Percentiles rank a stretch among this genome's conserved stretches.
Evolutionary conservation across 2,329 filamentous ascomycete species (phyloP).

Genomic region (Alternaria viburni): DNA sequence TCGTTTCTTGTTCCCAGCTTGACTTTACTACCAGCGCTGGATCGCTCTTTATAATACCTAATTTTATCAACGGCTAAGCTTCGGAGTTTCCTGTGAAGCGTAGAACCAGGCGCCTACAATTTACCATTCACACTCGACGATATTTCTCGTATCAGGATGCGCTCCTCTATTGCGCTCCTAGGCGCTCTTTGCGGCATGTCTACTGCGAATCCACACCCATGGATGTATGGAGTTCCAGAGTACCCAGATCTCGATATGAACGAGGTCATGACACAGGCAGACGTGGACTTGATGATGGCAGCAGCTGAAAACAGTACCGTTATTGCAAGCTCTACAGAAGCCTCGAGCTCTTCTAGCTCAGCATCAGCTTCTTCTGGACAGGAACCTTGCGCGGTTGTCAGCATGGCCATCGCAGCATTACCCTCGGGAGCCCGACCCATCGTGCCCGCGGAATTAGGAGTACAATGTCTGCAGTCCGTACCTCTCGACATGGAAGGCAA

Average conservation of each 20-base stretch:
- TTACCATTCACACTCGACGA: not conserved
- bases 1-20: slow-evolving; percentile 1
- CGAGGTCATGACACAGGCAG: slow-evolving; percentile 33
- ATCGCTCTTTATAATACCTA: slow-evolving; percentile 24
- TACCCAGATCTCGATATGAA: slow-evolving; percentile 35
- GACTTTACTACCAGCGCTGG: slow-evolving; percentile 21
- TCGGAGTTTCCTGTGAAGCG: not conserved
- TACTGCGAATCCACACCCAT: slow-evolving; percentile 32
- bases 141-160: slow-evolving; percentile 20
- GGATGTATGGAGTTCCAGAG: slow-evolving; percentile 44
- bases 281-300: slow-evolving; percentile 21
- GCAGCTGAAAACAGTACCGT: slow-evolving; percentile 22
- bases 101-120: not conserved
- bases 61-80: not conserved
- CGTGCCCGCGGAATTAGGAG: slow-evolving; percentile 42
- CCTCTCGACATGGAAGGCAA: slow-evolving; percentile 46
- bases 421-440: slow-evolving; percentile 34
- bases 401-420: slow-evolving; percentile 32
- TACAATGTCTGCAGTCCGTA: slow-evolving; percentile 45
- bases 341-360: slow-evolving; percentile 19
- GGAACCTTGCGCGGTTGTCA: slow-evolving; percentile 44
- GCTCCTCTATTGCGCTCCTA: slow-evolving; percentile 24
- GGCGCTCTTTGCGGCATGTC: slow-evolving; percentile 28
- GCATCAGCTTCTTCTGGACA: slow-evolving; percentile 24
- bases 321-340: slow-evolving; percentile 17